Base-by-base conservation (phyloP, 148 eudicot genomes). In the Amaranthus hypochondriacus region DNA sequence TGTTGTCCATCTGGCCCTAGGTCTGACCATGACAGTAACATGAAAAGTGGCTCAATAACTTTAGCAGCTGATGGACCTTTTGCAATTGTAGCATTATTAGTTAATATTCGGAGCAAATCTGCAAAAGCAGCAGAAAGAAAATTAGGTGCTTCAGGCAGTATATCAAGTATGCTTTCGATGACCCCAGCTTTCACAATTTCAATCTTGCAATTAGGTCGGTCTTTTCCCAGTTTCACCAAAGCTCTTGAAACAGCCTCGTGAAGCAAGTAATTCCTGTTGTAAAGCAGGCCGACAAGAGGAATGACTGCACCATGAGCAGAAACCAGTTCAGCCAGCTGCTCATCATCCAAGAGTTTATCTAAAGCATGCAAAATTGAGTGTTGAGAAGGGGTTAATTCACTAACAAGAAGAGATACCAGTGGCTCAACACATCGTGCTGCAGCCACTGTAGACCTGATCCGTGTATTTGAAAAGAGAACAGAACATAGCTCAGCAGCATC, bases 101-200 rank as follows among this genome's bases (percentile, higher is more conserved):
- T 95, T 64, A 95, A 82, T 72, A 95, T 92, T 12, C 98, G 82
- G 51, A 95, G 92, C 78, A 95, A 82, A 83, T 95, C 98, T 12
- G 97, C 86, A 75, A 88, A 95, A 68, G 98, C 90, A 50, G 96
- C 86, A 79, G 89, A 87, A 9, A 92, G 96, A 84, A 90, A 95
- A 86, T 95, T 96, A 12, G 97, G 98, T 48, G 97, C 96, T 80
- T 95, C 98, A 70, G 86, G 88, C 62, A 92, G 89, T 72, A 88
- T 86, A 70, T 92, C 98, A 66, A 95, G 97, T 55, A 90, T 79
- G 70, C 93, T 77, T 79, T 95, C 98, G 67, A 90, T 90, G 21
- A 90, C 90, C 66, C 98, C 96, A 78, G 93, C 89, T 87, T 88
- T 92, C 71, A 95, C 98, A 97, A 92, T 95, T 76, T 95, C 98